Percentiles rank a stretch among this genome's conserved stretches.
These are phyloP conservation scores for Starmerella apis DNA, from an alignment of 805 yeast genomes.

Conservation along the genomic window DNA sequence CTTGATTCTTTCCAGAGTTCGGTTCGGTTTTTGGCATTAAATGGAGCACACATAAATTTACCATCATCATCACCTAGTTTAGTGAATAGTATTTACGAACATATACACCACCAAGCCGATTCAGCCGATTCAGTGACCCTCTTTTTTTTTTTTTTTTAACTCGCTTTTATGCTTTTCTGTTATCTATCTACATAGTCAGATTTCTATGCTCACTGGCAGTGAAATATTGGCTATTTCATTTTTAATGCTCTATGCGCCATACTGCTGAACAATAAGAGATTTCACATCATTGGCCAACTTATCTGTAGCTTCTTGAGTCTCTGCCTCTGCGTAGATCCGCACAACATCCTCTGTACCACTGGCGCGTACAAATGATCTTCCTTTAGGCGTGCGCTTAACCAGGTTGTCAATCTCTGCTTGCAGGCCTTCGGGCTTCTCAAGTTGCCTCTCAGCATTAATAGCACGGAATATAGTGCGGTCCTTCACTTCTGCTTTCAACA, in stretches of 20 bases:
- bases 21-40: too few relatives aligned
- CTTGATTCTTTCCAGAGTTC: too few relatives aligned
- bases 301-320: slow-evolving; percentile 40
- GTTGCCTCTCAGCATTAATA: slow-evolving; percentile 78
- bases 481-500: slow-evolving; percentile 70
- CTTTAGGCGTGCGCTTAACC: slow-evolving; percentile 47
- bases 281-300: slow-evolving; percentile 34
- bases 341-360: slow-evolving; percentile 98
- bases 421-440: slow-evolving; percentile 65
- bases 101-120: too few relatives aligned
- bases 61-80: too few relatives aligned
- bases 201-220: too few relatives aligned
- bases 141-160: too few relatives aligned
- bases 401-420: slow-evolving; percentile 60
- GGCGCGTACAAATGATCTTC: slow-evolving; percentile 90
- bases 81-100: too few relatives aligned
- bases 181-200: too few relatives aligned
- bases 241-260: slow-evolving; percentile 5
- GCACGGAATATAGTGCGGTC: slow-evolving; percentile 74
- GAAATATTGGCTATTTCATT: too few relatives aligned
- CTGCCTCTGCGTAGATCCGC: slow-evolving; percentile 87
- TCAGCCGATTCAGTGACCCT: too few relatives aligned
- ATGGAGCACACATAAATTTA: too few relatives aligned
- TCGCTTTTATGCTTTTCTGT: too few relatives aligned
- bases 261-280: slow-evolving; percentile 21